Conservation (phyloP, 1,284 basidiomycete genomes). For the Peniophora sp. region DNA sequence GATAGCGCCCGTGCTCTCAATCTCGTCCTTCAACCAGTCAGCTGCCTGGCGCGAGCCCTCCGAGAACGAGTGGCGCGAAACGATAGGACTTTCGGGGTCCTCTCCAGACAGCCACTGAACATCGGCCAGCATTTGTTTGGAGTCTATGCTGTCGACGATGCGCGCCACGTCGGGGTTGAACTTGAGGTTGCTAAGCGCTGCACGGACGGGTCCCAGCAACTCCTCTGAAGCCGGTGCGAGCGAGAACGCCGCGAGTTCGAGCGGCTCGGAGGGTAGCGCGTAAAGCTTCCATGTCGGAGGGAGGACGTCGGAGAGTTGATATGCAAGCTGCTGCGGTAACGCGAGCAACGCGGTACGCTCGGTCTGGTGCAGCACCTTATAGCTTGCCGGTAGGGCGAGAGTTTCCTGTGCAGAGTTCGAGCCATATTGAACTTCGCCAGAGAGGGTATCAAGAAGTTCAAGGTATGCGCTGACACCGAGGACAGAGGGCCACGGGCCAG, state of each 20-base stretch:
- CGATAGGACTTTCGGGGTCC: constrained; percentile 53
- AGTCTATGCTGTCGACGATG: constrained; percentile 56
- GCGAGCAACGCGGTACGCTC: constrained; percentile 38
- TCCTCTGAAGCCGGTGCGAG: constrained; percentile 33
- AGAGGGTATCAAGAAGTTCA: constrained; percentile 4
- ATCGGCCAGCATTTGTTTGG: constrained; percentile 57
- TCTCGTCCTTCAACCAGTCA: constrained; percentile 62
- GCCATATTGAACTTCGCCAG: constrained; percentile 21
- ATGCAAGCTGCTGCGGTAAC: constrained; percentile 26
- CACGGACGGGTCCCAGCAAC: constrained; percentile 26
- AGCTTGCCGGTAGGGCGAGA: constrained; percentile 12
- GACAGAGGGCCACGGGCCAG: constrained; percentile 1
- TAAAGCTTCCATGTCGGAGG: constrained; percentile 57
- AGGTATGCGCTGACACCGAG: constrained; percentile 10
- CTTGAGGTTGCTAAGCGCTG: constrained; percentile 39
- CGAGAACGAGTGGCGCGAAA: constrained; percentile 74
- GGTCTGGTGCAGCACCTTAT: constrained; percentile 29
- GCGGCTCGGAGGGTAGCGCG: constrained; percentile 38
- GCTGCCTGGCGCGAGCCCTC: constrained; percentile 63
- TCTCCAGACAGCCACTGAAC: constrained; percentile 81
- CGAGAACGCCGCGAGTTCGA: constrained; percentile 45
- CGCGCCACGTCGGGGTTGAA: constrained; percentile 56
- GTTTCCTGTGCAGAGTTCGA: constrained; percentile 21
- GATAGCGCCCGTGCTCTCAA: constrained; percentile 65
- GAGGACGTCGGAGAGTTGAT: constrained; percentile 38